Base-by-base conservation (phyloP, 495 filamentous ascomycete genomes). In the Letharia columbiana region DNA sequence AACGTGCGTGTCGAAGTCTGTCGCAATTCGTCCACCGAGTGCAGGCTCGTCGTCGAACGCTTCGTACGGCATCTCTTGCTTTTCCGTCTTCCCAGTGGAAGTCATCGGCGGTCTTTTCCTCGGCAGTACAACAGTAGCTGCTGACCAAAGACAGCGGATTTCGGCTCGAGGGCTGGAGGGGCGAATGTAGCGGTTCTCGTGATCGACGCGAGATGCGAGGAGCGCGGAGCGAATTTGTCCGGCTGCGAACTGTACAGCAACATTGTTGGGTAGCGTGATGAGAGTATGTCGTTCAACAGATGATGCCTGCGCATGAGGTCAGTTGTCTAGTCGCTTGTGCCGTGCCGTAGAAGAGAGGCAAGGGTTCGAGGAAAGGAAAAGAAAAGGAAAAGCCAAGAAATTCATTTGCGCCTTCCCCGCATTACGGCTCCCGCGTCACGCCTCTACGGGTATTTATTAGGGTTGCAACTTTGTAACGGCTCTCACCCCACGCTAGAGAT, bases 1-100 rank as follows among this genome's bases (percentile, higher is more conserved):
- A 40, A 69, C 39, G 65, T 66, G 58, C 33, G 39, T 41, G 41
- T 68, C 67, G 50, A 77, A 71, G 39, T 74, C 74, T 35, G 73
- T 64, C 10, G 70, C 76, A 57, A 77, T 75, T 35, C 68, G 64
- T 56, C 72, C 65, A 62, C 77, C 72, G 11, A 76, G 52, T 11
- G 40, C 68, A 17, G 71, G 70, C 37, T 74, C 70, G 44, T 67
- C 68, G 20, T 61, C 67, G 39, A 60, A 18, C 50, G 20, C 52
- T 41, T 49, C 35, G 42, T 42, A 28, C 20, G 54, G 54, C 40
- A 45, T 33, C 54, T 42, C 17, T 54, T 39, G 31, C 41, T 33
- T 9, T 28, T 59, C 8, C 11, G 5, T 28, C 12, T 61, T 66
- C 44, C 40, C 17, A 1, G 28, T 61, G 57, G 20, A 15, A 17